Evolutionary conservation across 768 basidiomycete species (phyloP), one percentile per base, ranked within the genome.

Genomic region (Piloderma croceum): DNA sequence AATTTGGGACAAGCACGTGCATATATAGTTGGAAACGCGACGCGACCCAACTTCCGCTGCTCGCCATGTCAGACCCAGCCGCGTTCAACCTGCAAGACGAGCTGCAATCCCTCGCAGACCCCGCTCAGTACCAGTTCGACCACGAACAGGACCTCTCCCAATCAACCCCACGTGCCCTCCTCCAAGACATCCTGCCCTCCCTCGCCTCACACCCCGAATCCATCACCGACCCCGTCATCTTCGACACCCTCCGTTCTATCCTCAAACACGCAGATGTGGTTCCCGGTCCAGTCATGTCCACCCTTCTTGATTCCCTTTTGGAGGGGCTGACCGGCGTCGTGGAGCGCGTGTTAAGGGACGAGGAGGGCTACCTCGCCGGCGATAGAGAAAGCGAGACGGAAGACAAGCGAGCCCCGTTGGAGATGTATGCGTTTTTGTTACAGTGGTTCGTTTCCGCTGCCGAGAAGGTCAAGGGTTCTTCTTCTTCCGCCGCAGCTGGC

Each of bases 381-480:
- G n/a, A n/a, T n/a, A n/a, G n/a, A n/a, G n/a, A n/a, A n/a, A n/a
- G n/a, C n/a, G 27, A 29, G 27, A 66, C 74, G 5, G 87, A 83
- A 20, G 77, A 83, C 36, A 74, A 80, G 43, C 87, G 83, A 58
- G 48, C 57, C 3, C 78, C 90, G 0, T 69, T 99, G 44, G 96
- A 98, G 59, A 81, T 87, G 71, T 97, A 90, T 59, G 86, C 84
- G 6, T 97, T 98, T 58, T 67, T 97, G 19, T 62, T 96, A n/a
- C 73, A 82, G 45, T 97, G 92, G 92, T 93, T 93, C 56, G 85
- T 89, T 12, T 63, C 68, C 9, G 81, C 81, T 0, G 84, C 81
- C 2, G 91, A 94, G 61, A 85, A 83, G 49, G 77, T 83, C 43
- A 84, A 83, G 32, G 65, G 65, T 5, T 55, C 69, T 10, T 74